A percentile compares a stretch with the other conserved stretches of the same genome.
These are phyloP conservation scores for Ganoderma leucocontextum DNA, from an alignment of 1,284 basidiomycete genomes.

Conservation along the genomic window DNA sequence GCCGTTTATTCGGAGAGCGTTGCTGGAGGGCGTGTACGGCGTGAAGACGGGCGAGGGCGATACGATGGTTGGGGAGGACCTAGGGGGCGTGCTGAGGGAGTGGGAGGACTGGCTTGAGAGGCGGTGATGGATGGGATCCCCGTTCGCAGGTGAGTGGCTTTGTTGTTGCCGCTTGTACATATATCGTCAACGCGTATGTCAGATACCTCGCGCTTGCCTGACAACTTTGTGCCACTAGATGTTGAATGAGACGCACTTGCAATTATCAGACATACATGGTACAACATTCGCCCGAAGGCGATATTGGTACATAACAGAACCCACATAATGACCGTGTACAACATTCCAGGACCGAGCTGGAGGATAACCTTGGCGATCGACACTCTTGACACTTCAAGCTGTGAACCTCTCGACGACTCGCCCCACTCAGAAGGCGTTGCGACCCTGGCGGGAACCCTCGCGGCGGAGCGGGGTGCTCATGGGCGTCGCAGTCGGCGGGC, in stretches of 20 bases:
- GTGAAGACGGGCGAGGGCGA: constrained; percentile 29
- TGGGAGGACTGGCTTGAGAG: constrained; percentile 42
- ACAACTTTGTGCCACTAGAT: background rate
- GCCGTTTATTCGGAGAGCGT: constrained; percentile 72
- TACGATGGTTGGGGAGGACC: constrained; percentile 30
- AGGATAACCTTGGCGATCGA: background rate
- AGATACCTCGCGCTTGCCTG: background rate
- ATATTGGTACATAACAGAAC: constrained; percentile 4
- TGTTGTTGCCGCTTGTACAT: background rate
- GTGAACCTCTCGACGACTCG: background rate
- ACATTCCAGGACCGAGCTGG: background rate
- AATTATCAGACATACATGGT: constrained; percentile 4
- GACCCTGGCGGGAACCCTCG: constrained; percentile 3
- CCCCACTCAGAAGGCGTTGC: background rate
- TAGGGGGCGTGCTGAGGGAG: constrained; percentile 35
- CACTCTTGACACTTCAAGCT: background rate
- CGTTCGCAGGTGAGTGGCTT: background rate
- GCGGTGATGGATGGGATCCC: background rate
- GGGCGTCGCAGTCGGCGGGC: background rate
- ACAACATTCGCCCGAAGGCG: background rate
- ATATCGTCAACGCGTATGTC: background rate
- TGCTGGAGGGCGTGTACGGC: constrained; percentile 81
- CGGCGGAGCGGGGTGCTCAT: constrained; percentile 6
- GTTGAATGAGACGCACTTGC: background rate
- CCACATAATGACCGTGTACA: constrained; percentile 7